These are phyloP conservation scores for Microthlaspi erraticum DNA, from an alignment of 345 rosid species.

Conservation along the genomic window DNA sequence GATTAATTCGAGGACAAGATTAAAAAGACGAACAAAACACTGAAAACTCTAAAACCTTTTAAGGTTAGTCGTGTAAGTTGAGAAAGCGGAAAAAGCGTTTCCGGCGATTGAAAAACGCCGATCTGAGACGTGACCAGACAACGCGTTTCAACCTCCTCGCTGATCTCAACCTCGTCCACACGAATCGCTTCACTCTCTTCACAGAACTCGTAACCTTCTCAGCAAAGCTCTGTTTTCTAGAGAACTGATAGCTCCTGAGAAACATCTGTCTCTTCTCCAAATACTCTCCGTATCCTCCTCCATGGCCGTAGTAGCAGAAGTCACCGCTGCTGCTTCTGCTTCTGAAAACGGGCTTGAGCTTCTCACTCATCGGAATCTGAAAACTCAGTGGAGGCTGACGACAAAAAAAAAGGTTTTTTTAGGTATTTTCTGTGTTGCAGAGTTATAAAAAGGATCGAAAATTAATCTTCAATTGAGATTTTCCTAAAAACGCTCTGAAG, in stretches of 20 bases:
- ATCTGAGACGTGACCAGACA: conserved; percentile 60
- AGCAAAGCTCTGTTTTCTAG: conserved; percentile 56
- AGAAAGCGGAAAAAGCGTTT: conserved; percentile 59
- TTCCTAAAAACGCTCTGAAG: too few relatives aligned
- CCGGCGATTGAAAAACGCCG: conserved; percentile 49
- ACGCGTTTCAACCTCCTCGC: conserved; percentile 51
- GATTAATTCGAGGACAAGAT: background rate
- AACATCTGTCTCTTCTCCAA: conserved; percentile 85
- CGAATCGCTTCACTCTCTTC: conserved; percentile 50
- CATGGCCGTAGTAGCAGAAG: background rate
- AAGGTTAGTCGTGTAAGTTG: conserved; percentile 40
- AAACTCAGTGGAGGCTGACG: background rate
- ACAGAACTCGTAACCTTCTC: conserved; percentile 57
- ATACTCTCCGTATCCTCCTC: conserved; percentile 39
- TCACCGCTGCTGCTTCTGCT: conserved; percentile 3
- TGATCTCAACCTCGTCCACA: conserved; percentile 54
- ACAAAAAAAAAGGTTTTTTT: background rate
- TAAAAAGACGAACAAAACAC: background rate
- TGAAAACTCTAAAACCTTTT: conserved; percentile 22
- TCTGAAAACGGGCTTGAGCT: conserved; percentile 11
- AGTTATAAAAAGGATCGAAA: background rate
- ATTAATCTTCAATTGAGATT: too few relatives aligned
- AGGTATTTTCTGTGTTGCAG: background rate
- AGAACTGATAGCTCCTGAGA: conserved; percentile 77
- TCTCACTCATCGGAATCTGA: conserved; percentile 40